Percentiles rank a stretch among this genome's conserved stretches.
phyloP scores from a whole-genome alignment of 2,329 filamentous ascomycete genomes.

The Sordariomycetes sp. region DNA sequence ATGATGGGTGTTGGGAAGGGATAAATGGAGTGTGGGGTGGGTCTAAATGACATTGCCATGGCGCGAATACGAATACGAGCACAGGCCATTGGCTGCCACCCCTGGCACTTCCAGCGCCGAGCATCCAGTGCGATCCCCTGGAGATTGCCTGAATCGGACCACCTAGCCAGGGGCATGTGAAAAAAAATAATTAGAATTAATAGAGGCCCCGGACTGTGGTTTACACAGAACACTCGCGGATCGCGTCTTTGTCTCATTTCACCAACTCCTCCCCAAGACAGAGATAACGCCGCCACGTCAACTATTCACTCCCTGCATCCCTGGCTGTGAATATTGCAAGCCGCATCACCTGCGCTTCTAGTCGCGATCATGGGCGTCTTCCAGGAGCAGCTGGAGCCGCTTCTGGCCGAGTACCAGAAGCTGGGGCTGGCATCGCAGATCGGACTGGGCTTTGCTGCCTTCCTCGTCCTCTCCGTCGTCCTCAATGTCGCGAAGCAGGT shows the following conservation, averaged over 20 bases:
- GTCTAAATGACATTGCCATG: not conserved
- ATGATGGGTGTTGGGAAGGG: not conserved
- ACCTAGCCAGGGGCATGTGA: not conserved
- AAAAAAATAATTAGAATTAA: not conserved
- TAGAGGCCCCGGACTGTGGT: not conserved
- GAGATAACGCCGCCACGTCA: not conserved
- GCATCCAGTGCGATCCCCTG: not conserved
- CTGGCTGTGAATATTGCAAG: not conserved
- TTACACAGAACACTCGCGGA: not conserved
- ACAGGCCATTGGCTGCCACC: not conserved
- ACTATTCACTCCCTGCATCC: not conserved
- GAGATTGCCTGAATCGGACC: not conserved
- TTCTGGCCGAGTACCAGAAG: constrained; percentile 36
- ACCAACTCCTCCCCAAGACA: not conserved
- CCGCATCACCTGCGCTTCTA: not conserved
- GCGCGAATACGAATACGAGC: constrained; percentile 9
- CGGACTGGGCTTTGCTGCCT: constrained; percentile 12
- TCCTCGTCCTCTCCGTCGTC: constrained; percentile 48
- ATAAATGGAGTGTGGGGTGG: not conserved
- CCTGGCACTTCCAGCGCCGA: not conserved
- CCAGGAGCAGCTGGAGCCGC: constrained; percentile 30
- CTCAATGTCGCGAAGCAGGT: constrained; percentile 75
- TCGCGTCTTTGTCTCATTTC: not conserved
- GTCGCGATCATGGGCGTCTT: constrained; percentile 43
- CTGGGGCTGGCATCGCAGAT: constrained; percentile 28